Evolutionary conservation across 495 filamentous ascomycete species (phyloP), one percentile per base, ranked within the genome.

Genomic region (Daldinia concentrica): DNA sequence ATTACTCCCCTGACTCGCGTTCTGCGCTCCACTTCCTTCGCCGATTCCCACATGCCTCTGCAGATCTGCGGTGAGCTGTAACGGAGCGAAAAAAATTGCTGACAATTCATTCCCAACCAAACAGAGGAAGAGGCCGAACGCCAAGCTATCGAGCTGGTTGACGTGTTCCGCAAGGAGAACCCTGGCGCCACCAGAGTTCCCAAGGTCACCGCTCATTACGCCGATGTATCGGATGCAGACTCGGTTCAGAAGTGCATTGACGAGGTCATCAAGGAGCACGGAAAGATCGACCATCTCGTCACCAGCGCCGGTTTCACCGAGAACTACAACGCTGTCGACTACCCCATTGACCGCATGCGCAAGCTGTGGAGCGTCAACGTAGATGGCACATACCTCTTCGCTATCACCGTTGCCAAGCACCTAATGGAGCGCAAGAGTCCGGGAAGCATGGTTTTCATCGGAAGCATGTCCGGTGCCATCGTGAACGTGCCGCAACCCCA

Each of bases 401-500:
- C 95, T 2, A 90, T 88, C 12, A 90, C 87, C 22, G 90, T 97
- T 17, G 95, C 95, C 15, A 91, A 91, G 77, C 94, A 98, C 72
- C 80, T 99, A 66, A 95, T 97, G 89, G 89, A 89, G 72, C 88
- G 92, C 68, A 88, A 93, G 70, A 83, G 85, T 15, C 84, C 87
- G 4, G 95, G 95, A 5, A 94, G 90, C 81, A 93, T 98, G 79
- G 91, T 98, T 66, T 92, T 97, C 83, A 97, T 98, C 72, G 94
- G 93, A 15, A 93, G 90, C 86, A 98, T 99, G 95, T 93, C 90
- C 34, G 94, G 93, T 45, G 80, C 89, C 37, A 93, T 98, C 70
- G 94, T 98, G 76, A 98, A 98, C 67, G 89, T 98, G 6, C 95
- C 95, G 3, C 95, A 99, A 79, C 93, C 93, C 6, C 95, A 98